Conservation (phyloP, 345 rosid genomes). For the Mangifera indica region DNA sequence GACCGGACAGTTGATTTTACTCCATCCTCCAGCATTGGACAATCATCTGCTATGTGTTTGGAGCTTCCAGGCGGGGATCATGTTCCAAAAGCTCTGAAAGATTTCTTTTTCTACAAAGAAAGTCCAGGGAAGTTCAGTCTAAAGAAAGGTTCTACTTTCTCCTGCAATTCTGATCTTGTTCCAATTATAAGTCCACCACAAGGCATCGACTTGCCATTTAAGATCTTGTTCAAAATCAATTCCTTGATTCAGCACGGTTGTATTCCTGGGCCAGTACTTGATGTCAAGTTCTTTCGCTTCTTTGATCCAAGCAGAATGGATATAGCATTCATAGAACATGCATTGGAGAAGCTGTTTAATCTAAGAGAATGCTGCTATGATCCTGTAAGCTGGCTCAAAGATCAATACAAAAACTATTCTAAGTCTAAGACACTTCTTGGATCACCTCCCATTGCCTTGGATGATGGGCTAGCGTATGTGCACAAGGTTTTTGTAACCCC, state of each 20-base stretch:
- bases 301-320: conserved; percentile 30
- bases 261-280: conserved; percentile 40
- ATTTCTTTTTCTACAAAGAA: conserved; percentile 34
- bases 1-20: conserved; percentile 44
- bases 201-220: conserved; percentile 29
- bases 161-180: conserved; percentile 33
- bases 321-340: conserved; percentile 28
- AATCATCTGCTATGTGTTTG: conserved; percentile 41
- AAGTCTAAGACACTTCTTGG: conserved; percentile 15
- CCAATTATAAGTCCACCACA: conserved; percentile 43
- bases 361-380: conserved; percentile 48
- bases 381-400: conserved; percentile 41
- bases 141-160: conserved; percentile 33
- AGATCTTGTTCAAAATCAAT: conserved; percentile 41
- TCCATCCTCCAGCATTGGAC: conserved; percentile 38
- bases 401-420: conserved; percentile 25
- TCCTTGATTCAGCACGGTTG: conserved; percentile 47
- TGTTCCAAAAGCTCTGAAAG: conserved; percentile 33
- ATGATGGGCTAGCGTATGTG: conserved; percentile 39
- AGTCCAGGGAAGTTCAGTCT: conserved; percentile 18
- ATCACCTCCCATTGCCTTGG: conserved; percentile 27
- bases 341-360: conserved; percentile 44
- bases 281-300: conserved; percentile 31
- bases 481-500: conserved; percentile 53
- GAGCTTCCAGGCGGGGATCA: conserved; percentile 24